A percentile compares a stretch with the other conserved stretches of the same genome.
Evolutionary conservation across 2,329 filamentous ascomycete species (phyloP).

Genomic region (Proliferodiscus dingleyae): DNA sequence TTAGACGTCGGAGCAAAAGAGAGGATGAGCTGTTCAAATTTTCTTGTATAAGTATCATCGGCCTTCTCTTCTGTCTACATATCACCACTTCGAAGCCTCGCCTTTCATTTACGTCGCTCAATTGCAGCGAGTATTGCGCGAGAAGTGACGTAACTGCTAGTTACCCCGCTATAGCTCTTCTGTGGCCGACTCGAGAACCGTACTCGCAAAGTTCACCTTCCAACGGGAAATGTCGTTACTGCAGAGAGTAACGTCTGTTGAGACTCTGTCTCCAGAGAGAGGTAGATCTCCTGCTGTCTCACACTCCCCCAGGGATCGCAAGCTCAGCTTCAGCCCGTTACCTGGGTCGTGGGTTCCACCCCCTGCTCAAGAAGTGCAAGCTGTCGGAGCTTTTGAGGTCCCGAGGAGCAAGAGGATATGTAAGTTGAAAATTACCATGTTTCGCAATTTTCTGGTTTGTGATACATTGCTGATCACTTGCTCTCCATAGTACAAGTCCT

Average conservation of each 20-base stretch:
- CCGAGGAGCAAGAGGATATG: slow-evolving; percentile 32
- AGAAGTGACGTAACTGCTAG: neutral
- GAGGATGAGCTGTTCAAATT: neutral
- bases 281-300: slow-evolving; percentile 18
- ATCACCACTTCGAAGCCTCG: neutral
- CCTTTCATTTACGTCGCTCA: neutral
- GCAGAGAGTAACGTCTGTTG: slow-evolving; percentile 24
- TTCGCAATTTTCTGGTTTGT: neutral
- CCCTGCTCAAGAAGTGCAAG: slow-evolving; percentile 8
- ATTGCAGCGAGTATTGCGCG: neutral
- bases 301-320: slow-evolving; percentile 15
- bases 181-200: neutral
- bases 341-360: slow-evolving; percentile 20
- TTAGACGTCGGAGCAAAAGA: too few relatives aligned
- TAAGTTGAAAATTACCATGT: slow-evolving; percentile 17
- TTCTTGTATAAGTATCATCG: neutral
- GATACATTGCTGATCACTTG: slow-evolving; percentile 6
- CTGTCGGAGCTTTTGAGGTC: slow-evolving; percentile 36
- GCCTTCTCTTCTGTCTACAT: neutral
- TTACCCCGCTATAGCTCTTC: neutral
- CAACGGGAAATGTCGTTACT: slow-evolving; percentile 21
- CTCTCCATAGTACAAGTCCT: slow-evolving; percentile 57
- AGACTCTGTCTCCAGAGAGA: slow-evolving; percentile 22
- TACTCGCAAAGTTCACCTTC: neutral
- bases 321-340: slow-evolving; percentile 25